phyloP scores from a whole-genome alignment of 176 grass and related monocot genomes.

The Triticum dicoccoides region DNA sequence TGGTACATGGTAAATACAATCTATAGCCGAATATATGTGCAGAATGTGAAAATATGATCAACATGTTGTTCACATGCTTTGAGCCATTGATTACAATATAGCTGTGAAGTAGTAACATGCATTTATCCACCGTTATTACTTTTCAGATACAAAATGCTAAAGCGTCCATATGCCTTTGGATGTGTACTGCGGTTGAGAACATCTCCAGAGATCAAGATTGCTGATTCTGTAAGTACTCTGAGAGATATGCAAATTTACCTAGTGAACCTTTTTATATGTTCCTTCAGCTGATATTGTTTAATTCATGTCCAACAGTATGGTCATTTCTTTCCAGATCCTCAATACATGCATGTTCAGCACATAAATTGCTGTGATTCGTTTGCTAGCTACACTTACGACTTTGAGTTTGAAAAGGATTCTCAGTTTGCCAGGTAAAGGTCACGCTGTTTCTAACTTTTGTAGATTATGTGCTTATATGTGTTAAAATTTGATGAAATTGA shows the following conservation, averaged over 20 bases:
- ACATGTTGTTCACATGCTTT: neutral
- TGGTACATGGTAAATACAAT: neutral
- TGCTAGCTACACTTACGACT: conserved; percentile 91
- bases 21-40: neutral
- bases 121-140: neutral
- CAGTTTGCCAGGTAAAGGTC: conserved; percentile 77
- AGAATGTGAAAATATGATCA: conserved; percentile 1
- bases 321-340: conserved; percentile 98
- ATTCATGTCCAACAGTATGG: conserved; percentile 70
- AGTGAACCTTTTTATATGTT: conserved; percentile 7
- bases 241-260: conserved; percentile 5
- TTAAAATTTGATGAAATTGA: neutral
- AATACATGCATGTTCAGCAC: conserved; percentile 97
- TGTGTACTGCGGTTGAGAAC: conserved; percentile 85
- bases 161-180: conserved; percentile 93
- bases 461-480: conserved; percentile 26
- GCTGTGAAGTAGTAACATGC: conserved; percentile 16
- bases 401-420: conserved; percentile 72
- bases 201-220: conserved; percentile 89
- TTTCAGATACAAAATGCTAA: conserved; percentile 87
- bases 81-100: conserved; percentile 24
- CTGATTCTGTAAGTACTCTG: conserved; percentile 64
- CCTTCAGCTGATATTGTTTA: conserved; percentile 20
- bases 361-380: conserved; percentile 96
- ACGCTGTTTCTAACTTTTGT: conserved; percentile 2